A percentile compares a stretch with the other conserved stretches of the same genome.
These are phyloP conservation scores for Daldinia grandis DNA, from an alignment of 495 filamentous ascomycete genomes.

Conservation along the genomic window DNA sequence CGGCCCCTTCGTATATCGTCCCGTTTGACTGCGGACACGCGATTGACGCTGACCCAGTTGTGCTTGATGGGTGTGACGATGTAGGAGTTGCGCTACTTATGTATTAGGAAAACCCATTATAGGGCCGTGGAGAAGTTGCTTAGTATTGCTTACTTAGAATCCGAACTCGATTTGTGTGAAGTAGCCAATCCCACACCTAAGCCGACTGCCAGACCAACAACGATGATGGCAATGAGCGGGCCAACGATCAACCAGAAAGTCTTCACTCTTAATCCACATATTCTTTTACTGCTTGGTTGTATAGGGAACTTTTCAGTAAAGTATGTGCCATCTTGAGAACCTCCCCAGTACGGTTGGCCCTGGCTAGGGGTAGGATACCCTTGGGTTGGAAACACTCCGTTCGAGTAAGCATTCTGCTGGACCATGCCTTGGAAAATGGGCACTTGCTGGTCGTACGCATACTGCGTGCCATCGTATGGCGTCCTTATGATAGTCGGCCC, in stretches of 20 bases:
- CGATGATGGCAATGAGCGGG: conserved; percentile 38
- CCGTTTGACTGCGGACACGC: conserved; percentile 47
- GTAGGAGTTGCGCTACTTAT: conserved; percentile 4
- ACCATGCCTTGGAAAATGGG: not conserved
- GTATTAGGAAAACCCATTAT: not conserved
- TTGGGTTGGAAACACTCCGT: conserved; percentile 16
- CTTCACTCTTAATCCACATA: conserved; percentile 30
- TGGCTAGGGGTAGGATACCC: conserved; percentile 12
- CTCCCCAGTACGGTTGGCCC: conserved; percentile 17
- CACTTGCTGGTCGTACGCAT: conserved; percentile 19
- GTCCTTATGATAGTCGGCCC: conserved; percentile 26
- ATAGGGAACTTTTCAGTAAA: conserved; percentile 1
- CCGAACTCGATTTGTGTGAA: not conserved
- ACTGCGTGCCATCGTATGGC: conserved; percentile 13
- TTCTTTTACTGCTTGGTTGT: conserved; percentile 8
- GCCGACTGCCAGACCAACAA: conserved; percentile 45
- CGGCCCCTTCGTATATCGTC: conserved; percentile 40
- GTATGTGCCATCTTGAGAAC: conserved; percentile 25
- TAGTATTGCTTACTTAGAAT: conserved; percentile 13
- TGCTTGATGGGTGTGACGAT: not conserved
- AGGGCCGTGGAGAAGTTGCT: not conserved
- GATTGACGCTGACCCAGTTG: conserved; percentile 23
- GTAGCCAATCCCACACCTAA: conserved; percentile 38
- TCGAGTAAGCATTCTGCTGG: conserved; percentile 15
- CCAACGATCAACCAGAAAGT: conserved; percentile 41